A percentile compares a stretch with the other conserved stretches of the same genome.
phyloP scores from a whole-genome alignment of 2,329 filamentous ascomycete species.

The Dothidotthia symphoricarpi region DNA sequence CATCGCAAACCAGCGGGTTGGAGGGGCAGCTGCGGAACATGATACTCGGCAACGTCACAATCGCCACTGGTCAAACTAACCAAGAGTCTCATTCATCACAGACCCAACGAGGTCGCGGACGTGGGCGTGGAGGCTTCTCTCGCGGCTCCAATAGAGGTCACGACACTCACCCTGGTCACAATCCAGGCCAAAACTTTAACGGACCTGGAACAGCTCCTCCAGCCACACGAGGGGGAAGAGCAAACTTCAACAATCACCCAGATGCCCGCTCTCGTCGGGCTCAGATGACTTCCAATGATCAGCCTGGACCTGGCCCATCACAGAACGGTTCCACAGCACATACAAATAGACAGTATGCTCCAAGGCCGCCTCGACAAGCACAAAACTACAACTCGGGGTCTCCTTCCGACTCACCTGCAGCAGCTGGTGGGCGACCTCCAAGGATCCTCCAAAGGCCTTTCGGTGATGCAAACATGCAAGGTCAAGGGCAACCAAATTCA shows the following conservation, averaged over 20 bases:
- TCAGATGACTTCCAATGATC: conserved; percentile 3
- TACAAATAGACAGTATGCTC: conserved; percentile 1
- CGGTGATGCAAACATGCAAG: conserved; percentile 5
- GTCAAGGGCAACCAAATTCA: conserved; percentile 4
- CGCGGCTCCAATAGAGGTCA: conserved; percentile 10
- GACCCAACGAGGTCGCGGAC: conserved; percentile 22
- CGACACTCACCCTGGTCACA: conserved; percentile 9
- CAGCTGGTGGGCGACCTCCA: conserved; percentile 8
- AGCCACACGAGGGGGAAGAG: conserved; percentile 12
- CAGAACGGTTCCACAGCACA: conserved; percentile 3
- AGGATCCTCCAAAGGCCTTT: conserved; percentile 25
- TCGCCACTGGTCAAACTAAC: conserved; percentile 18
- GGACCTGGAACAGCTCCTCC: conserved; percentile 3
- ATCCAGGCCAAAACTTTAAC: conserved; percentile 7
- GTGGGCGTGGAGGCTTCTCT: conserved; percentile 16
- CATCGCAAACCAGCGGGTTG: conserved; percentile 17
- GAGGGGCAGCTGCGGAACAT: conserved; percentile 61
- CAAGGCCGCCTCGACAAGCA: conserved; percentile 3
- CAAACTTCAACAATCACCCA: conserved; percentile 5
- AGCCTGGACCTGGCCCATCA: conserved; percentile 2
- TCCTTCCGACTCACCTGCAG: not conserved
- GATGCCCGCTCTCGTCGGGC: conserved; percentile 9
- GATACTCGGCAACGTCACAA: conserved; percentile 55
- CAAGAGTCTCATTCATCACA: conserved; percentile 16
- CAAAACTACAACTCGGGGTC: conserved; percentile 2